These are phyloP conservation scores for Lactarius vividus DNA, from an alignment of 768 basidiomycete genomes.

Conservation along the genomic window DNA sequence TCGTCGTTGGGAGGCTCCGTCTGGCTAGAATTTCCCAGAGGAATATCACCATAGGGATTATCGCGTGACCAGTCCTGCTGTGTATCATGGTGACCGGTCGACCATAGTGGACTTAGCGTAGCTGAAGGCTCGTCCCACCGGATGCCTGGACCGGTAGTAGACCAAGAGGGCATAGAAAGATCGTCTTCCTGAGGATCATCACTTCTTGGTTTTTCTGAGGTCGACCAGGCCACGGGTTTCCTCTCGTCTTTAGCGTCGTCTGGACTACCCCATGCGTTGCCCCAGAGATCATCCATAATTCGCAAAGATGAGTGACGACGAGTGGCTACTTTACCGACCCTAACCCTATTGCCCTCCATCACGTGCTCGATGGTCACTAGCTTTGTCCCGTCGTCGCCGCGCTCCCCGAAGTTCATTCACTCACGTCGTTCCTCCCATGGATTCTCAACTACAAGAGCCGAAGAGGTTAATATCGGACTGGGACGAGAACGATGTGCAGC, in stretches of 20 bases:
- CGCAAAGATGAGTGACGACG: not conserved
- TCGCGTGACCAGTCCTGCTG: constrained; percentile 30
- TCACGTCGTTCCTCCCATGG: constrained; percentile 30
- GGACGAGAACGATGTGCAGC: constrained; percentile 75
- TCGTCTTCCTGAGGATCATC: constrained; percentile 50
- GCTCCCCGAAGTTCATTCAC: constrained; percentile 10
- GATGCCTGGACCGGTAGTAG: constrained; percentile 42
- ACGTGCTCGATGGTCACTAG: constrained; percentile 2
- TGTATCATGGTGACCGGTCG: constrained; percentile 28
- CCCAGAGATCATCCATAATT: constrained; percentile 75
- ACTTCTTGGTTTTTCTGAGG: constrained; percentile 10
- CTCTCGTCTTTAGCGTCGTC: constrained; percentile 7
- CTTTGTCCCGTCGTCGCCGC: not conserved
- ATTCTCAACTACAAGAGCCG: constrained; percentile 33
- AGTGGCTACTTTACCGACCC: not conserved
- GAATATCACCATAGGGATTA: constrained; percentile 44
- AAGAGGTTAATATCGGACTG: constrained; percentile 49
- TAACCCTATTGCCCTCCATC: not conserved
- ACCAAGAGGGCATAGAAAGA: constrained; percentile 57
- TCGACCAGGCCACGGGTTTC: constrained; percentile 13
- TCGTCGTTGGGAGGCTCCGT: not conserved
- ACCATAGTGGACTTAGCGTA: constrained; percentile 44
- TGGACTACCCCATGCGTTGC: constrained; percentile 63
- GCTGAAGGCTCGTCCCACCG: constrained; percentile 50
- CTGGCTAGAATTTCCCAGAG: constrained; percentile 18